These are phyloP conservation scores for Alternaria hordeiaustralica DNA, from an alignment of 2,329 filamentous ascomycete species.

Conservation along the genomic window DNA sequence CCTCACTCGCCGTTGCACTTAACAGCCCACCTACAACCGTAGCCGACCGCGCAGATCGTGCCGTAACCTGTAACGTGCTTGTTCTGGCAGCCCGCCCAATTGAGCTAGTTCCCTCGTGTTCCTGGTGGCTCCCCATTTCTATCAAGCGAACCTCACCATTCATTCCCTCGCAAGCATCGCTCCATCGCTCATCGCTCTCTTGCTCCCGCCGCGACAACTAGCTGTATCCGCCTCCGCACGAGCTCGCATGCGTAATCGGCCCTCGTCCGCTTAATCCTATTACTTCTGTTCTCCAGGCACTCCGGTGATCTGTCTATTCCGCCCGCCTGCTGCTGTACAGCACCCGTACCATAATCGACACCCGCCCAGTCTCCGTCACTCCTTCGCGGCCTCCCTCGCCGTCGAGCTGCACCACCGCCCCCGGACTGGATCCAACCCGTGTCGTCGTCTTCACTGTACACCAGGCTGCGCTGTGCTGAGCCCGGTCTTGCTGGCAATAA, in stretches of 20 bases:
- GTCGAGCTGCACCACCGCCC: constrained; percentile 17
- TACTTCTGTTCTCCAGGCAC: constrained; percentile 48
- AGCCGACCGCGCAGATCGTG: constrained; percentile 5
- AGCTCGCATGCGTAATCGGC: constrained; percentile 38
- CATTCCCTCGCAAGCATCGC: background rate
- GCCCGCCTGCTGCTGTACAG: constrained; percentile 33
- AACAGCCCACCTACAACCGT: background rate
- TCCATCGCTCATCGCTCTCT: constrained; percentile 10
- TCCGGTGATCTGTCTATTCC: constrained; percentile 47
- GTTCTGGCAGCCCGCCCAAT: constrained; percentile 16
- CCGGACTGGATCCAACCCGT: constrained; percentile 38
- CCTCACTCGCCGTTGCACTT: background rate
- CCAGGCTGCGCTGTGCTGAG: constrained; percentile 35
- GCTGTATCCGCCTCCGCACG: constrained; percentile 28
- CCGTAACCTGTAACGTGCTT: constrained; percentile 28
- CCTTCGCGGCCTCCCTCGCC: constrained; percentile 28
- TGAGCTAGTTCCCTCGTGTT: constrained; percentile 15
- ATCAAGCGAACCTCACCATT: constrained; percentile 20
- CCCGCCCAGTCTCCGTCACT: constrained; percentile 30
- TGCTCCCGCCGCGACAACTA: constrained; percentile 11
- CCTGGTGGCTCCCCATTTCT: constrained; percentile 21
- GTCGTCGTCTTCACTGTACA: constrained; percentile 25
- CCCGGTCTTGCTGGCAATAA: constrained; percentile 42
- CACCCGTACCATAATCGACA: constrained; percentile 38
- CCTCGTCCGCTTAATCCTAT: constrained; percentile 43